Evolutionary conservation across 495 filamentous ascomycete species (phyloP).

Genomic region (Neurospora intermedia): DNA sequence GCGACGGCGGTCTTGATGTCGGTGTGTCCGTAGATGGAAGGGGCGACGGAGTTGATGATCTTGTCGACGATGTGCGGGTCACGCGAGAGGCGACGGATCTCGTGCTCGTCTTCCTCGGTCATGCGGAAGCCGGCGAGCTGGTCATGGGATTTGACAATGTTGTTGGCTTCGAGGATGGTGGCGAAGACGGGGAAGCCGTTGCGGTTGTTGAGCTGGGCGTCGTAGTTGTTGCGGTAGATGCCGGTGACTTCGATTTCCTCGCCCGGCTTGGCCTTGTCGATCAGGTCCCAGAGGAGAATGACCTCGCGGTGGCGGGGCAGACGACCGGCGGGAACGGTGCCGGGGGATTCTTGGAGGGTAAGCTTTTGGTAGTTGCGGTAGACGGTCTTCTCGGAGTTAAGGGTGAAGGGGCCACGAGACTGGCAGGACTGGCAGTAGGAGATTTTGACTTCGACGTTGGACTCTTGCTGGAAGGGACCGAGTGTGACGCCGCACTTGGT

Average conservation of each 20-base stretch:
- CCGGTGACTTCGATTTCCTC: conserved; percentile 97
- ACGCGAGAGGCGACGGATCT: conserved; percentile 74
- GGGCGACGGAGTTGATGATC: conserved; percentile 87
- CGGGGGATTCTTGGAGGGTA: conserved; percentile 94
- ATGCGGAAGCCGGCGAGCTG: conserved; percentile 95
- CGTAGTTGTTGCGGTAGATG: conserved; percentile 97
- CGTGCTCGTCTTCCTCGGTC: conserved; percentile 89
- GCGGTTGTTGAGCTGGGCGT: conserved; percentile 94
- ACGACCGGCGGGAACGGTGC: conserved; percentile 92
- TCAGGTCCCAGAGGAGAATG: conserved; percentile 92
- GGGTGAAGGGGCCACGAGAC: conserved; percentile 85
- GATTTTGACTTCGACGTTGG: conserved; percentile 89
- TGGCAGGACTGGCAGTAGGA: conserved; percentile 97
- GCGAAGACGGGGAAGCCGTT: conserved; percentile 99
- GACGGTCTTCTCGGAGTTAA: conserved; percentile 97
- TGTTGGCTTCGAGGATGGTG: conserved; percentile 94
- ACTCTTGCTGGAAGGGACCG: conserved; percentile 95
- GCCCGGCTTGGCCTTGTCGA: conserved; percentile 92
- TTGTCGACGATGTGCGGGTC: conserved; percentile 93
- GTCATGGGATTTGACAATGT: conserved; percentile 93
- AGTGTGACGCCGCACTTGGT: conserved; percentile 83
- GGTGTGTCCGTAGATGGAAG: conserved; percentile 91
- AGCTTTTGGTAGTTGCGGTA: conserved; percentile 99
- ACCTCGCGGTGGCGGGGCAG: conserved; percentile 92
- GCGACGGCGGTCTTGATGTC: conserved; percentile 98